phyloP scores from a whole-genome alignment of 2,329 filamentous ascomycete genomes.

The Beauveria scarabaeidicola region DNA sequence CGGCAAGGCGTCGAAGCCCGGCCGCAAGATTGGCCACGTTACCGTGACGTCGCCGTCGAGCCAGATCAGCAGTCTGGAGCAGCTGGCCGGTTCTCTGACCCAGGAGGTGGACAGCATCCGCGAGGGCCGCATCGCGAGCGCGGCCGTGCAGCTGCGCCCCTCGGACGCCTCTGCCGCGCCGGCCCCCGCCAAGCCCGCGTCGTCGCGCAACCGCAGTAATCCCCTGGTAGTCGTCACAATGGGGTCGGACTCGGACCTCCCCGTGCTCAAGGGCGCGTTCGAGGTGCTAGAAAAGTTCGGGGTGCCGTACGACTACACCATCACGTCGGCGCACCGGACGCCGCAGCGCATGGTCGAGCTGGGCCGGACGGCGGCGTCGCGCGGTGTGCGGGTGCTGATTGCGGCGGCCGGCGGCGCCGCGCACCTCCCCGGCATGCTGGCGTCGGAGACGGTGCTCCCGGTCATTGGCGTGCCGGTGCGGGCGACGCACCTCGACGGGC shows the following conservation, averaged over 20 bases:
- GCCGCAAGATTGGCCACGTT: slow-evolving; percentile 92
- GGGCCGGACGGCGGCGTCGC: slow-evolving; percentile 51
- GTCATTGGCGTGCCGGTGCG: slow-evolving; percentile 74
- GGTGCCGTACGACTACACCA: slow-evolving; percentile 65
- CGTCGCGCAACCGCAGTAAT: slow-evolving; percentile 22
- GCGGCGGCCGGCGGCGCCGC: slow-evolving; percentile 69
- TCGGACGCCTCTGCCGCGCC: slow-evolving; percentile 11
- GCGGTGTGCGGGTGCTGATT: slow-evolving; percentile 65
- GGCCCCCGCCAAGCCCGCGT: slow-evolving; percentile 7
- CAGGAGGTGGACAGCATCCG: slow-evolving; percentile 52
- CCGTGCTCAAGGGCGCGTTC: slow-evolving; percentile 56
- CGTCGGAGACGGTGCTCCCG: slow-evolving; percentile 60
- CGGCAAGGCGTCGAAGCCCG: slow-evolving; percentile 78
- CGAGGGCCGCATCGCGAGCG: slow-evolving; percentile 40
- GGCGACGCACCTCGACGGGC: slow-evolving; percentile 62
- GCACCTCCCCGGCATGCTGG: slow-evolving; percentile 66
- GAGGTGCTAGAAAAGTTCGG: slow-evolving; percentile 59
- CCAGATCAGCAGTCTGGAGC: slow-evolving; percentile 47
- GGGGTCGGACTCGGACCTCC: slow-evolving; percentile 73
- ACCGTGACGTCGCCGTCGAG: slow-evolving; percentile 67
- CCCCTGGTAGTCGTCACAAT: slow-evolving; percentile 71
- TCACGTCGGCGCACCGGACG: slow-evolving; percentile 74
- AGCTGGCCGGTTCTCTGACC: slow-evolving; percentile 59
- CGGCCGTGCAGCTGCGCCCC: slow-evolving; percentile 29
- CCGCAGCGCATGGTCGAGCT: slow-evolving; percentile 61